phyloP scores from a whole-genome alignment of 108 stramenopile species.

The Fragilaria crotonensis region DNA sequence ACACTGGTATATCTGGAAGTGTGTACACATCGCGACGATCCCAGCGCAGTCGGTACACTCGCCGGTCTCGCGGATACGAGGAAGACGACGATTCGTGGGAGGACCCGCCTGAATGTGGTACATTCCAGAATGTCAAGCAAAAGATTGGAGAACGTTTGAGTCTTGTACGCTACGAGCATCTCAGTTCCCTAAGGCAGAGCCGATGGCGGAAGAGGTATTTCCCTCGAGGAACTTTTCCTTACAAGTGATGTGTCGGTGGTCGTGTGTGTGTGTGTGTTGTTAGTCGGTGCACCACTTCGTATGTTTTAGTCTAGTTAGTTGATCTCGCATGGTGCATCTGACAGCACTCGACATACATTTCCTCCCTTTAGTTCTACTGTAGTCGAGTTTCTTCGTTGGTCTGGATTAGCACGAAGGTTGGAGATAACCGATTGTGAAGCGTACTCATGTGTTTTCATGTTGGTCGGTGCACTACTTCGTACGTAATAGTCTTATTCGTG shows the following conservation, averaged over 20 bases:
- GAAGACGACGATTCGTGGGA: slow-evolving; percentile 36
- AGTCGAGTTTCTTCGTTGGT: no score
- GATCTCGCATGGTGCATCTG: no score
- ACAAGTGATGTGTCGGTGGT: slow-evolving; percentile 6
- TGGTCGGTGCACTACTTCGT: no score
- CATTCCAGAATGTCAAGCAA: slow-evolving; percentile 44
- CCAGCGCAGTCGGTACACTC: background rate
- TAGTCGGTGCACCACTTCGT: background rate
- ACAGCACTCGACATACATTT: no score
- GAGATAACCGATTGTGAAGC: no score
- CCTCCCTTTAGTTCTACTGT: no score
- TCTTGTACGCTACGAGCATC: slow-evolving; percentile 52
- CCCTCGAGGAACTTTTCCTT: slow-evolving; percentile 46
- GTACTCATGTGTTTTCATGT: no score
- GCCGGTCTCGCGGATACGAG: slow-evolving; percentile 3
- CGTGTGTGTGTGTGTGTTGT: background rate
- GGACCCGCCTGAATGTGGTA: slow-evolving; percentile 58
- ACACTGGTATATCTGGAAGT: background rate
- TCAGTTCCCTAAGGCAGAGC: slow-evolving; percentile 64
- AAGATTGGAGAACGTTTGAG: slow-evolving; percentile 68
- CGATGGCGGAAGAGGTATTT: slow-evolving; percentile 81
- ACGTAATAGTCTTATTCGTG: no score
- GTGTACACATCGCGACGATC: background rate
- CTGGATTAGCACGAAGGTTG: no score
- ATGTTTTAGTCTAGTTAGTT: background rate